Conservation (phyloP, 805 yeast genomes). For the Lachancea dasiensis region DNA sequence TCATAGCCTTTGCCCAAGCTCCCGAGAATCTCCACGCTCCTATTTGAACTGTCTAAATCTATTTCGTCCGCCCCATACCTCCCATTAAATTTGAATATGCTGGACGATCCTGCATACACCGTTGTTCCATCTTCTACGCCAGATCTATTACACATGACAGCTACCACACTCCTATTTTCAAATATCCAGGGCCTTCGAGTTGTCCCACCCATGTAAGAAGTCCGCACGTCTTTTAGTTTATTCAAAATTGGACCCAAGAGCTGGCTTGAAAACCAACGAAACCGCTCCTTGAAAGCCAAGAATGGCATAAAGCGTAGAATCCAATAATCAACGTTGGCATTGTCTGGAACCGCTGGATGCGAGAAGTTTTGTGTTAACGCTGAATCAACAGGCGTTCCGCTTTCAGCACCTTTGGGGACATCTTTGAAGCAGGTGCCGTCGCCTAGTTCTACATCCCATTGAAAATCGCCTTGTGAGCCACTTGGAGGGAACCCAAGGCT, state of each 20-base stretch:
- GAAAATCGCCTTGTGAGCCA: slow-evolving; percentile 27
- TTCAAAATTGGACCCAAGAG: slow-evolving; percentile 11
- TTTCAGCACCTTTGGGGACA: slow-evolving; percentile 1
- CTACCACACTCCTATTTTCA: slow-evolving; percentile 27
- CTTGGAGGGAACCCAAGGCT: slow-evolving; percentile 15
- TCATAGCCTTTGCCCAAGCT: slow-evolving; percentile 58
- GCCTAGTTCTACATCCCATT: slow-evolving; percentile 12
- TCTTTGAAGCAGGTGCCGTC: slow-evolving; percentile 13
- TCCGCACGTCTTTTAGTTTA: slow-evolving; percentile 16
- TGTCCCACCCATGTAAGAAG: slow-evolving; percentile 22
- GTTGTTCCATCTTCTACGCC: slow-evolving; percentile 63
- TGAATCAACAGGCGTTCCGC: neutral
- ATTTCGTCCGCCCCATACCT: slow-evolving; percentile 22
- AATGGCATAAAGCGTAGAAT: slow-evolving; percentile 62
- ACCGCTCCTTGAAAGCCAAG: slow-evolving; percentile 34
- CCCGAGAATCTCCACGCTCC: slow-evolving; percentile 50
- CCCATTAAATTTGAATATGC: slow-evolving; percentile 50
- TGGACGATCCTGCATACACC: slow-evolving; percentile 62
- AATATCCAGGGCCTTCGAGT: slow-evolving; percentile 24
- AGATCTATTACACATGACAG: slow-evolving; percentile 61
- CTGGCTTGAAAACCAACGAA: slow-evolving; percentile 15
- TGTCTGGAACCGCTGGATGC: slow-evolving; percentile 38
- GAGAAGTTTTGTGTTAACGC: neutral
- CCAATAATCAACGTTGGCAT: slow-evolving; percentile 65
- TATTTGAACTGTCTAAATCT: slow-evolving; percentile 37